Evolutionary conservation across 176 grass and related monocot species (phyloP).

Genomic region (Triticum monococcum): DNA sequence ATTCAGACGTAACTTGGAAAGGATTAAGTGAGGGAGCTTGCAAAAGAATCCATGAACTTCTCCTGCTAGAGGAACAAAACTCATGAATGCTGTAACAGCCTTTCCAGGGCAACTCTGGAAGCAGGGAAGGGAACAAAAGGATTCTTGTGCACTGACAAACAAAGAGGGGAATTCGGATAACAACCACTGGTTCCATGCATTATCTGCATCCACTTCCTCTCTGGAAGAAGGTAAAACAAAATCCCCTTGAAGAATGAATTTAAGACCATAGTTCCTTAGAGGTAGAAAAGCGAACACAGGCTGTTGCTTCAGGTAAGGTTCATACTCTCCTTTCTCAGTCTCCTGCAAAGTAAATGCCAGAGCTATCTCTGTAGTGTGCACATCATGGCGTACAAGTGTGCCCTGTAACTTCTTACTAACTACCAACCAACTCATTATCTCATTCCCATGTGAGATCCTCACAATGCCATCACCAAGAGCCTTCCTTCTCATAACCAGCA

Average conservation of each 20-base stretch:
- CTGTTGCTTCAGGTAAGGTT: slow-evolving; percentile 72
- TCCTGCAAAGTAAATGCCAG: slow-evolving; percentile 93
- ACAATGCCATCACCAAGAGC: slow-evolving; percentile 82
- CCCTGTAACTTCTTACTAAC: slow-evolving; percentile 72
- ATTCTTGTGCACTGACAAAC: slow-evolving; percentile 67
- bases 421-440: slow-evolving; percentile 88
- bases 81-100: slow-evolving; percentile 81
- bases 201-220: slow-evolving; percentile 98
- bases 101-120: slow-evolving; percentile 72
- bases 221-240: slow-evolving; percentile 96
- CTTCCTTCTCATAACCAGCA: slow-evolving; percentile 76
- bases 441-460: slow-evolving; percentile 76
- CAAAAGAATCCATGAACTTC: slow-evolving; percentile 97
- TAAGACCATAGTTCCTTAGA: slow-evolving; percentile 90
- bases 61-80: slow-evolving; percentile 89
- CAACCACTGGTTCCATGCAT: slow-evolving; percentile 98
- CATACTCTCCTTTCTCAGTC: slow-evolving; percentile 57
- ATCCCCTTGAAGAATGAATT: slow-evolving; percentile 97
- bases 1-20: slow-evolving; percentile 73
- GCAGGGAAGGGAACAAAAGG: slow-evolving; percentile 83
- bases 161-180: slow-evolving; percentile 84
- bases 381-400: slow-evolving; percentile 59
- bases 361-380: slow-evolving; percentile 80
- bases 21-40: slow-evolving; percentile 78
- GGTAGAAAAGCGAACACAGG: slow-evolving; percentile 97